These are phyloP conservation scores for Botryobasidium botryosum DNA, from an alignment of 768 basidiomycete species.

Conservation along the genomic window DNA sequence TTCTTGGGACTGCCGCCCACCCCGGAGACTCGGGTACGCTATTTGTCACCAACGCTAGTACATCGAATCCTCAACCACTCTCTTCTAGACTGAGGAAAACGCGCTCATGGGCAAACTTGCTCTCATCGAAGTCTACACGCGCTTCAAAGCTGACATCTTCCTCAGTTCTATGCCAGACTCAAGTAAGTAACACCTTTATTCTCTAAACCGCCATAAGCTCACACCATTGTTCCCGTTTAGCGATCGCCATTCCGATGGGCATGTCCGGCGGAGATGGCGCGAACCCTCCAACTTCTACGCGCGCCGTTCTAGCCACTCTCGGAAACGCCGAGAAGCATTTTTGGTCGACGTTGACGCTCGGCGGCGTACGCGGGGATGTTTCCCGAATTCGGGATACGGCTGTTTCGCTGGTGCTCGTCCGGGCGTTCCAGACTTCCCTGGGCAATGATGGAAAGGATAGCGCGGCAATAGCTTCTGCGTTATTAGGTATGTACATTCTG, in stretches of 20 bases:
- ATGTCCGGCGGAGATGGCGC: conserved; percentile 33
- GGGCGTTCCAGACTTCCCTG: conserved; percentile 65
- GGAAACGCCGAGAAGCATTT: conserved; percentile 53
- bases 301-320: conserved; percentile 44
- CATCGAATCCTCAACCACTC: neutral
- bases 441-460: conserved; percentile 37
- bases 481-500: conserved; percentile 35
- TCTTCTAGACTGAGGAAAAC: conserved; percentile 50
- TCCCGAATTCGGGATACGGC: conserved; percentile 58
- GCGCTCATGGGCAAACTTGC: conserved; percentile 62
- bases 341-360: conserved; percentile 42
- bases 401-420: conserved; percentile 49
- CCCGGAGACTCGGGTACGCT: conserved; percentile 36
- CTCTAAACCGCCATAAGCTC: neutral
- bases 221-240: conserved; percentile 27
- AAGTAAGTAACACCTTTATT: conserved; percentile 32
- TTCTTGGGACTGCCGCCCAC: conserved; percentile 40
- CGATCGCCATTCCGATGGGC: conserved; percentile 71
- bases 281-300: conserved; percentile 28
- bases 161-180: conserved; percentile 83
- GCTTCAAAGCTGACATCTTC: conserved; percentile 75
- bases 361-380: conserved; percentile 42
- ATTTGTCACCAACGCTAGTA: conserved; percentile 1
- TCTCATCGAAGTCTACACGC: conserved; percentile 56
- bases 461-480: conserved; percentile 38